Conservation (phyloP, 2,329 filamentous ascomycete genomes). For the Thermothelomyces thermophilus region DNA sequence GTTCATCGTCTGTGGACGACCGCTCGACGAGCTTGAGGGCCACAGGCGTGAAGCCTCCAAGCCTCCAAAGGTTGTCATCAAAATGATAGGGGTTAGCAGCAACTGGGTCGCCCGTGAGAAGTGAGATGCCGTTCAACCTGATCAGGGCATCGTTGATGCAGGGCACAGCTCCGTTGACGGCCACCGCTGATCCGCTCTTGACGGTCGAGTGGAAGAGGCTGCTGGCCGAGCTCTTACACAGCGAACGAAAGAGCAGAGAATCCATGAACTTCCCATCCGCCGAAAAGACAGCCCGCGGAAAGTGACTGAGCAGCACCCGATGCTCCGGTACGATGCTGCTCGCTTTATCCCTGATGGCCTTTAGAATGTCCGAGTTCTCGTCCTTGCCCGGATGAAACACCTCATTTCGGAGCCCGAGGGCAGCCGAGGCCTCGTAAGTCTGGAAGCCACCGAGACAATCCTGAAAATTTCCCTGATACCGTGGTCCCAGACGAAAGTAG, state of each 20-base stretch:
- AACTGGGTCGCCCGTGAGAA: constrained; percentile 76
- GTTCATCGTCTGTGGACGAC: constrained; percentile 61
- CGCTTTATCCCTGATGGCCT: constrained; percentile 79
- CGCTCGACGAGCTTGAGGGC: constrained; percentile 79
- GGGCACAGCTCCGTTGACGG: constrained; percentile 81
- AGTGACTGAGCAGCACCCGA: constrained; percentile 75
- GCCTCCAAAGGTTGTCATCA: constrained; percentile 86
- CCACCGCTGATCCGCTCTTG: constrained; percentile 69
- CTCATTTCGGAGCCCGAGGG: constrained; percentile 85
- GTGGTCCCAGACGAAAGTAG: constrained; percentile 79
- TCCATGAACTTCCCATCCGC: constrained; percentile 75
- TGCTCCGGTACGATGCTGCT: constrained; percentile 74
- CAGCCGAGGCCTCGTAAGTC: constrained; percentile 89
- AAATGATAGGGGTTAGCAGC: constrained; percentile 75
- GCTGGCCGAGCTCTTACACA: constrained; percentile 66
- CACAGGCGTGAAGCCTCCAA: constrained; percentile 85
- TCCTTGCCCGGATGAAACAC: constrained; percentile 83
- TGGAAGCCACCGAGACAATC: constrained; percentile 94
- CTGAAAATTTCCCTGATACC: constrained; percentile 94
- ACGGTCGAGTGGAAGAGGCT: constrained; percentile 64
- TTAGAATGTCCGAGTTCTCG: constrained; percentile 83
- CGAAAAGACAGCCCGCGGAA: constrained; percentile 72
- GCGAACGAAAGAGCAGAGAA: constrained; percentile 64
- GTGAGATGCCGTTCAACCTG: constrained; percentile 70
- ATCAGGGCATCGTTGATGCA: constrained; percentile 85